Conservation (phyloP, 164 flowering plant species). For the Stephania yunnanensis region DNA sequence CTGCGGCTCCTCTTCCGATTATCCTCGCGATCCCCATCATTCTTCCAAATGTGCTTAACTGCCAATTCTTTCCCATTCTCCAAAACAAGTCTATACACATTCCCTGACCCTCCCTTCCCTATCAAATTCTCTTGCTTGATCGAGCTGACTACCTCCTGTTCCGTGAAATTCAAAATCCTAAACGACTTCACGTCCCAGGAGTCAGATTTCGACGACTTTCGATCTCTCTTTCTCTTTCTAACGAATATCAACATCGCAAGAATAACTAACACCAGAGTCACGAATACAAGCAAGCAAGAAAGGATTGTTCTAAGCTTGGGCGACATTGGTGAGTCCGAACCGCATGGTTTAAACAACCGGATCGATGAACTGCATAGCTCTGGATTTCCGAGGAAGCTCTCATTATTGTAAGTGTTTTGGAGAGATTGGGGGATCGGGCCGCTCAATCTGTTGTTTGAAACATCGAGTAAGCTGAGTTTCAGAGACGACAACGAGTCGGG, state of each 20-base stretch:
- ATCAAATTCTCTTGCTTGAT: conserved; percentile 66
- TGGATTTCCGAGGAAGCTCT: conserved; percentile 57
- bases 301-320: conserved; percentile 29
- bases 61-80: conserved; percentile 46
- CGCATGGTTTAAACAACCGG: conserved; percentile 36
- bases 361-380: conserved; percentile 51
- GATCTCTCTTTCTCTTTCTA: conserved; percentile 27
- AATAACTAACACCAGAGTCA: conserved; percentile 19
- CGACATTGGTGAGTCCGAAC: conserved; percentile 25
- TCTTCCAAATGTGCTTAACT: conserved; percentile 65
- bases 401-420: conserved; percentile 38
- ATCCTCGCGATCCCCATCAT: conserved; percentile 11
- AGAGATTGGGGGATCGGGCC: conserved; percentile 57
- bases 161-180: conserved; percentile 57
- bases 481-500: conserved; percentile 49
- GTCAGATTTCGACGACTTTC: conserved; percentile 33
- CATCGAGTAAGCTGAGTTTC: conserved; percentile 59
- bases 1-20: conserved; percentile 10
- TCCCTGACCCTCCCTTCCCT: conserved; percentile 83
- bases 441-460: conserved; percentile 49
- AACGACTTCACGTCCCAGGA: conserved; percentile 80
- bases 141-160: conserved; percentile 59
- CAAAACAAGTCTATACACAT: conserved; percentile 44
- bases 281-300: conserved; percentile 32
- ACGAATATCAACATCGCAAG: conserved; percentile 30